These are phyloP conservation scores for Sequoia sempervirens DNA, from an alignment of 75 land plant genomes.

Conservation along the genomic window DNA sequence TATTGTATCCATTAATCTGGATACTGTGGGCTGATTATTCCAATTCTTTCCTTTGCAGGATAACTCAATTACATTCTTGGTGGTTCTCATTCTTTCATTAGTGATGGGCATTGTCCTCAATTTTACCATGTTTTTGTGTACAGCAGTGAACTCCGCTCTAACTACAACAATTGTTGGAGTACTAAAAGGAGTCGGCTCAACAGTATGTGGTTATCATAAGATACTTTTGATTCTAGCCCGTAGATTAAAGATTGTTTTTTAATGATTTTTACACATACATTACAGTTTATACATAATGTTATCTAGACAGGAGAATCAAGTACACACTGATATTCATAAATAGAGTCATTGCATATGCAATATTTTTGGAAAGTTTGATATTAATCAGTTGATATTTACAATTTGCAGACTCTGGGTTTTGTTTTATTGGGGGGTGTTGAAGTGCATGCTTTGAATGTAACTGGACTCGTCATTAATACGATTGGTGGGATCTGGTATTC, in stretches of 20 bases:
- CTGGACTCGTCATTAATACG: slow-evolving; percentile 85
- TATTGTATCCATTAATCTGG: background rate
- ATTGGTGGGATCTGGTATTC: slow-evolving; percentile 96
- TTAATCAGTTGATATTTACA: slow-evolving; percentile 4
- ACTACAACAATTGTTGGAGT: slow-evolving; percentile 98
- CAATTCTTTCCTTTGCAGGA: slow-evolving; percentile 32
- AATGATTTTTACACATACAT: background rate
- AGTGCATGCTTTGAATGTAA: slow-evolving; percentile 82
- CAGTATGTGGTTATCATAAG: slow-evolving; percentile 41
- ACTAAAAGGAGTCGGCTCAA: slow-evolving; percentile 92
- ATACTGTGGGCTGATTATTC: background rate
- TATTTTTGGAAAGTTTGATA: background rate
- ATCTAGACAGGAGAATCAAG: background rate
- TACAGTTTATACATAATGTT: background rate
- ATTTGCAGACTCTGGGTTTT: slow-evolving; percentile 82
- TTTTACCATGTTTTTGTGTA: slow-evolving; percentile 95
- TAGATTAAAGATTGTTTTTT: background rate
- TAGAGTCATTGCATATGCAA: background rate
- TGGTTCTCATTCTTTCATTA: slow-evolving; percentile 67
- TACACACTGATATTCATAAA: background rate
- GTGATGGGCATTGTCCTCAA: slow-evolving; percentile 93
- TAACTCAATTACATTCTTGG: slow-evolving; percentile 49
- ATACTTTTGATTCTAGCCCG: background rate
- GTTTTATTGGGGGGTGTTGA: slow-evolving; percentile 87
- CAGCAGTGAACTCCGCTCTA: slow-evolving; percentile 91